Percentiles rank a stretch among this genome's conserved stretches.
phyloP scores from a whole-genome alignment of 495 filamentous ascomycete genomes.

The Cercophora samala region DNA sequence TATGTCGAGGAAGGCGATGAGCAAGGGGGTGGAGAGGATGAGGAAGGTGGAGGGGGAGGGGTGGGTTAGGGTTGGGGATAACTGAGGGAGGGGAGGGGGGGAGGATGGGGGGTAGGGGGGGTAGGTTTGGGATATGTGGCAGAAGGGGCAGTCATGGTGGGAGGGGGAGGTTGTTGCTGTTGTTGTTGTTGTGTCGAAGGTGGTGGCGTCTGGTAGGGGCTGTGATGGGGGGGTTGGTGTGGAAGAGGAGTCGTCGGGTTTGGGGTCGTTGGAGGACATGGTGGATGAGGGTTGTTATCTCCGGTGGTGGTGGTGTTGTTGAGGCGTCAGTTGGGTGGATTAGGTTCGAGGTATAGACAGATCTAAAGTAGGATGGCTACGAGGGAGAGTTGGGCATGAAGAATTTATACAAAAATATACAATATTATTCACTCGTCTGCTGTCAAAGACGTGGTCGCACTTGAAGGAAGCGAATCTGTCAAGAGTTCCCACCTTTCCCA shows the following conservation, averaged over 20 bases:
- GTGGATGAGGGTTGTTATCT: too few species aligned
- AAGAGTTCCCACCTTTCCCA: not conserved
- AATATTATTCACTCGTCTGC: not conserved
- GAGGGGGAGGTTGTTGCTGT: conserved; percentile 3
- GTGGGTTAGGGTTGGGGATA: conserved; percentile 32
- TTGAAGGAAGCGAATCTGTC: not conserved
- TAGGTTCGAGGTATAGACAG: too few species aligned
- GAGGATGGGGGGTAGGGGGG: conserved; percentile 42
- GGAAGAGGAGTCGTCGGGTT: not conserved
- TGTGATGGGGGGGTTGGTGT: conserved; percentile 11
- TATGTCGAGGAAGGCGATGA: conserved; percentile 87
- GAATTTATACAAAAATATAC: not conserved
- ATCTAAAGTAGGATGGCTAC: too few species aligned
- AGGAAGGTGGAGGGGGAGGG: conserved; percentile 56
- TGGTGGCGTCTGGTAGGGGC: conserved; percentile 1
- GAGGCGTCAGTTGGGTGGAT: too few species aligned
- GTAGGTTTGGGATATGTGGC: conserved; percentile 53
- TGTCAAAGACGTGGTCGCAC: not conserved
- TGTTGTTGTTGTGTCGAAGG: conserved; percentile 20
- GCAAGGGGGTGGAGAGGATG: conserved; percentile 66
- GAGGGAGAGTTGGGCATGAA: too few species aligned
- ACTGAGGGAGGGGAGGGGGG: conserved; percentile 32
- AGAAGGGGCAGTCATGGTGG: conserved; percentile 59
- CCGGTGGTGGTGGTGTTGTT: not conserved
- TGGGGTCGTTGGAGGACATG: not conserved